Conservation (phyloP, 1,284 basidiomycete species). For the Papiliotrema laurentii region DNA sequence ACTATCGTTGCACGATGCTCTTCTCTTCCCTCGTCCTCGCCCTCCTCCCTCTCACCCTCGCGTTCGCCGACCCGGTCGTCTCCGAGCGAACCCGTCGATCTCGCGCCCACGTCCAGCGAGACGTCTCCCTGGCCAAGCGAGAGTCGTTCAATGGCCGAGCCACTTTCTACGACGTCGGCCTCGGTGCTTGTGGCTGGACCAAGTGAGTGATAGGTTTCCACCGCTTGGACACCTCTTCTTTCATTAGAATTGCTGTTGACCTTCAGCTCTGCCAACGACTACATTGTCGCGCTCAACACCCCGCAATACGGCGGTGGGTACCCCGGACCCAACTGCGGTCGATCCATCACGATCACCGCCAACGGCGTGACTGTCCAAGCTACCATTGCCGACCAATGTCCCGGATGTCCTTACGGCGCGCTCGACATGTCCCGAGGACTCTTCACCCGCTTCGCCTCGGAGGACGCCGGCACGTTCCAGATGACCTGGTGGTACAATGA, state of each 20-base stretch:
- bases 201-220: slow-evolving; percentile 40
- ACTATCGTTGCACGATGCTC: no score
- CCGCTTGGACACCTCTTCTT: no score
- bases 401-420: slow-evolving; percentile 52
- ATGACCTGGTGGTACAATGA: slow-evolving; percentile 58
- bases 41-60: slow-evolving; percentile 1
- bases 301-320: slow-evolving; percentile 48
- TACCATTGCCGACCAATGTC: slow-evolving; percentile 63
- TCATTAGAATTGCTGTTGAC: no score
- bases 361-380: slow-evolving; percentile 57
- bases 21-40: slow-evolving; percentile 2
- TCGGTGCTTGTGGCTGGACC: slow-evolving; percentile 40
- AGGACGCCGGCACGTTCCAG: slow-evolving; percentile 54
- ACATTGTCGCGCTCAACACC: slow-evolving; percentile 45
- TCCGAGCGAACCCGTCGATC: not conserved
- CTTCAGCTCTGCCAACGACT: slow-evolving; percentile 28
- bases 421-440: slow-evolving; percentile 74
- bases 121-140: slow-evolving; percentile 2
- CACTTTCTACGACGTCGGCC: slow-evolving; percentile 43
- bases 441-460: slow-evolving; percentile 54
- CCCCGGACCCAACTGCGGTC: slow-evolving; percentile 60
- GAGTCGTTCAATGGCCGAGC: slow-evolving; percentile 23
- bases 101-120: not conserved
- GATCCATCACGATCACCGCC: slow-evolving; percentile 57
- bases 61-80: slow-evolving; percentile 1